Evolutionary conservation across 2,329 filamentous ascomycete species (phyloP).

Genomic region (Xylaria sp.): DNA sequence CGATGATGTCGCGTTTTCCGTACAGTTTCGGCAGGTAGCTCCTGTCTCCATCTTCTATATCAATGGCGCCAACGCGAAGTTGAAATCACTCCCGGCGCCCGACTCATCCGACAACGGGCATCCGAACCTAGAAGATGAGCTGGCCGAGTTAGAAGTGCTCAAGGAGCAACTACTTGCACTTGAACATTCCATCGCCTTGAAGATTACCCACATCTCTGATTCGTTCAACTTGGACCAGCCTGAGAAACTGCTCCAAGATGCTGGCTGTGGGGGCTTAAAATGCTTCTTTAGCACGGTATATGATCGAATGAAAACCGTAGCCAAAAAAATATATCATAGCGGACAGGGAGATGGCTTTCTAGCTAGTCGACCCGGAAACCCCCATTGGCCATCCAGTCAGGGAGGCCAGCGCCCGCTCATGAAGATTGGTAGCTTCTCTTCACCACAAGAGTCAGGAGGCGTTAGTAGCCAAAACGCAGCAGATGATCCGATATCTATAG

Average conservation of each 20-base stretch:
- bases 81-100: constrained; percentile 36
- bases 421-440: constrained; percentile 2
- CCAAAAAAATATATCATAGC: constrained; percentile 48
- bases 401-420: constrained; percentile 40
- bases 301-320: constrained; percentile 53
- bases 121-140: constrained; percentile 52
- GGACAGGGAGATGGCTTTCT: background rate
- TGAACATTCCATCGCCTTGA: constrained; percentile 55
- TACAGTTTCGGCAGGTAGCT: constrained; percentile 59
- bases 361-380: constrained; percentile 31
- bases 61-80: constrained; percentile 52
- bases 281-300: constrained; percentile 56
- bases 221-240: constrained; percentile 49
- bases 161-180: constrained; percentile 55
- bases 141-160: constrained; percentile 58
- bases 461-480: constrained; percentile 3
- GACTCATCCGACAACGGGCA: constrained; percentile 20
- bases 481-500: constrained; percentile 8
- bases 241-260: constrained; percentile 41
- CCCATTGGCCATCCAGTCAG: constrained; percentile 42
- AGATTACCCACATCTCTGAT: constrained; percentile 54
- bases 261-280: constrained; percentile 55
- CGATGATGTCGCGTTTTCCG: constrained; percentile 53
- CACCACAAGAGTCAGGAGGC: constrained; percentile 10
- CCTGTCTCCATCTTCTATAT: constrained; percentile 57